Base-by-base conservation (phyloP, 1,284 basidiomycete genomes). In the Wallemia mellicola region DNA sequence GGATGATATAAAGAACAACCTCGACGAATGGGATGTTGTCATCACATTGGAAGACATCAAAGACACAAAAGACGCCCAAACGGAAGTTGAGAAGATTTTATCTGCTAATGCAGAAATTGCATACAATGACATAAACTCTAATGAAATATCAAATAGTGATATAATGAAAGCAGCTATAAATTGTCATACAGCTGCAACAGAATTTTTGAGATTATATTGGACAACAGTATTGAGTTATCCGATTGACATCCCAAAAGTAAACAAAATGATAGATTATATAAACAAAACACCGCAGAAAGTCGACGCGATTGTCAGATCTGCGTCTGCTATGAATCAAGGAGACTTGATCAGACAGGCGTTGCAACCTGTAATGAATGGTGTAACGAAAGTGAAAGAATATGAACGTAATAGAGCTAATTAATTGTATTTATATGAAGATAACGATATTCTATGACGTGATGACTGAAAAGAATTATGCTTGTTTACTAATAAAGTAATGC, bases 171-270 rank as follows among this genome's bases (percentile, higher is more conserved):
- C 38, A 17, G 38, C 38, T n/a, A 79, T 79, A 9, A 83, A 84
- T 0, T 84, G 85, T 65, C 88, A 95, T 66, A 88, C 86, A 0
- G 82, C 89, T 1, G 83, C 89, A 1, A 89, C 86, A 64, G 92
- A 99, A 69, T 95, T 96, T 68, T 74, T 99, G 11, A 79, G 92
- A 11, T 92, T 96, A 67, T 96, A 89, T 67, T 98, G 91, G 89
- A 76, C 82, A 11, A 78, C 87, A 0, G 77, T 86, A 58, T 82
- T 91, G 60, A 91, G 91, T 1, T 77, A 83, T 1, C 66, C 67
- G 2, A 67, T 85, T 67, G 80, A 81, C 64, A 76, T 77, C 0
- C 75, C 77, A 1, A 86, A 86, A 66, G 82, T 81, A 0, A 76
- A 77, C 5, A 88, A 85, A 70, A 92, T 94, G 88, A 77, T 79